Evolutionary conservation across 129 eudicot genomes (phyloP).

Genomic region (Escallonia rubra): DNA sequence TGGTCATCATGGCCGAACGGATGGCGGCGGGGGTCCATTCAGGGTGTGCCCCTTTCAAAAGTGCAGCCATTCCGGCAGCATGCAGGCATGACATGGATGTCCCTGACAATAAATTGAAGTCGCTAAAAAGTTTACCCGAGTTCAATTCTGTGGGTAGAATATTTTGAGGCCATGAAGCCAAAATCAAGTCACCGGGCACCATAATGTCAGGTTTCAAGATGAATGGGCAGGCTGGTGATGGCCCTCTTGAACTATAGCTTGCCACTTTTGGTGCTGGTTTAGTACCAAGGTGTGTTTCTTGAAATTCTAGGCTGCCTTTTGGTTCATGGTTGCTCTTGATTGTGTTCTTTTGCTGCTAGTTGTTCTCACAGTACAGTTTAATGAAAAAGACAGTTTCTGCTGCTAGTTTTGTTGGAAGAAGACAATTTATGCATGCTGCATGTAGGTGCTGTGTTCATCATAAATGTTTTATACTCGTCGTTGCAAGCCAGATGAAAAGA

Average conservation of each 20-base stretch:
- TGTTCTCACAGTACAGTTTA: too few relatives aligned
- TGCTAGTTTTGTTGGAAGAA: too few relatives aligned
- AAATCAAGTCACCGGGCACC: constrained; percentile 64
- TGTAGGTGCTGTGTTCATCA: too few relatives aligned
- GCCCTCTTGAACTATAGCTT: constrained; percentile 77
- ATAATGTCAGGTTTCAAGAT: constrained; percentile 69
- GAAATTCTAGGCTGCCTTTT: constrained; percentile 40
- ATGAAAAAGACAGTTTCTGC: too few relatives aligned
- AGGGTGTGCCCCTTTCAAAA: constrained; percentile 53
- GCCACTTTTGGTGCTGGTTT: constrained; percentile 56
- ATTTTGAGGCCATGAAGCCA: constrained; percentile 66
- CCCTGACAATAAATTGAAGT: constrained; percentile 59
- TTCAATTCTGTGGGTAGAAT: constrained; percentile 17
- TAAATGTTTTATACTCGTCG: too few relatives aligned
- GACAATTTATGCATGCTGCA: too few relatives aligned
- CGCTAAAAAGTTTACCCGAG: constrained; percentile 23
- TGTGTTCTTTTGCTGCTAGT: too few relatives aligned
- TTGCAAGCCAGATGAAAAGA: too few relatives aligned
- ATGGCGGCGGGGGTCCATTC: too few relatives aligned
- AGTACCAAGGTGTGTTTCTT: constrained; percentile 33
- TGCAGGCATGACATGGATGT: constrained; percentile 87
- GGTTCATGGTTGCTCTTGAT: constrained; percentile 18
- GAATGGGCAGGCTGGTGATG: constrained; percentile 52
- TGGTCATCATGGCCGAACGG: too few relatives aligned
- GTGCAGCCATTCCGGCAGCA: constrained; percentile 66